phyloP scores from a whole-genome alignment of 106 monocot genomes.

The Acanthochlamys bracteata region DNA sequence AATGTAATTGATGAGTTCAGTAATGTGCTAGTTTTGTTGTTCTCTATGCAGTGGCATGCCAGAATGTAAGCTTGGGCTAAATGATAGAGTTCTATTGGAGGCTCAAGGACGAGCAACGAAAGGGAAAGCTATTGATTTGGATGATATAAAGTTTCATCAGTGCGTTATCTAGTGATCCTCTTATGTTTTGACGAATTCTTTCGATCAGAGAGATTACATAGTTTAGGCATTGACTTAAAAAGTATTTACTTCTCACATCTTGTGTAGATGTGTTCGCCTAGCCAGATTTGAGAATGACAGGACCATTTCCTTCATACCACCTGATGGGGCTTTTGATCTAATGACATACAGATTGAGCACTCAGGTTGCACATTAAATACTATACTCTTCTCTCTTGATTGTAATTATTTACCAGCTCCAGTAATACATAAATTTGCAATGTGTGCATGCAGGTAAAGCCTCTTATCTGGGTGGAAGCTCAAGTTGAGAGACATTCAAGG shows the following conservation, averaged over 20 bases:
- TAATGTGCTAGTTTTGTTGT: not conserved
- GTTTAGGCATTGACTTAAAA: not conserved
- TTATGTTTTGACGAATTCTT: not conserved
- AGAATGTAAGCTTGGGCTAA: conserved; percentile 92
- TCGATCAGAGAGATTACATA: not conserved
- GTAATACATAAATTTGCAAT: not conserved
- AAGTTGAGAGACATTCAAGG: conserved; percentile 92
- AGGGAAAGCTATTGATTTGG: conserved; percentile 95
- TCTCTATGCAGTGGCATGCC: conserved; percentile 86
- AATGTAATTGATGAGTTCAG: too few relatives aligned
- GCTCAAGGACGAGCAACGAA: conserved; percentile 93
- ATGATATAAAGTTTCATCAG: conserved; percentile 99
- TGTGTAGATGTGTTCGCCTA: conserved; percentile 80
- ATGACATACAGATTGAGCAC: conserved; percentile 98
- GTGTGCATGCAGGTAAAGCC: conserved; percentile 63
- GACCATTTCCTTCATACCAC: conserved; percentile 99
- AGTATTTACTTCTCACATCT: not conserved
- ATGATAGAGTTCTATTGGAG: conserved; percentile 92
- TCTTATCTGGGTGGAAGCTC: conserved; percentile 94
- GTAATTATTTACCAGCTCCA: not conserved
- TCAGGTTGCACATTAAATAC: conserved; percentile 36
- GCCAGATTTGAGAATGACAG: conserved; percentile 99
- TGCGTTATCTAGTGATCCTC: conserved; percentile 16
- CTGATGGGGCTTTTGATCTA: conserved; percentile 93
- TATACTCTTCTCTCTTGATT: not conserved